Percentiles rank a stretch among this genome's conserved stretches.
These are phyloP conservation scores for Euphrasia arctica DNA, from an alignment of 305 asterid species.

Conservation along the genomic window DNA sequence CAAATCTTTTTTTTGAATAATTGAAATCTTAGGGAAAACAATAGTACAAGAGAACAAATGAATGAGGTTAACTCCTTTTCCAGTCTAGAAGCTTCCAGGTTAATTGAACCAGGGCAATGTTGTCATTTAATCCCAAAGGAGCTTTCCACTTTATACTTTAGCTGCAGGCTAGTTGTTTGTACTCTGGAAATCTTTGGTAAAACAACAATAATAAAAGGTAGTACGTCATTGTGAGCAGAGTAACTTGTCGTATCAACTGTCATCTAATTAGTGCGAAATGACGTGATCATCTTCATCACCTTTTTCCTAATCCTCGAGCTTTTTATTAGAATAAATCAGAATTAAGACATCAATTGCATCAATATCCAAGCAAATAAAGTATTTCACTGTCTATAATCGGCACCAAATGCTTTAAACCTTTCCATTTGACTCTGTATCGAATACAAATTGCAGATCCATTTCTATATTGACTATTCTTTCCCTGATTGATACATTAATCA, in stretches of 20 bases:
- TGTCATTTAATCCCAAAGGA: background rate
- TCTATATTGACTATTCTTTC: background rate
- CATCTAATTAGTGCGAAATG: background rate
- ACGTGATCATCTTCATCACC: background rate
- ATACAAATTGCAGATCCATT: slow-evolving; percentile 19
- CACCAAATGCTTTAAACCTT: slow-evolving; percentile 8
- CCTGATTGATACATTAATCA: background rate
- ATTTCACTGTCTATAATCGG: background rate
- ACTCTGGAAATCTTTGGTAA: background rate
- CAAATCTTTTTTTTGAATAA: too few relatives aligned
- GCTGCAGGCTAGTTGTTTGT: background rate
- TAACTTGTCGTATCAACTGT: background rate
- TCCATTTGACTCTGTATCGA: slow-evolving; percentile 7
- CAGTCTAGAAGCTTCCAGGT: background rate
- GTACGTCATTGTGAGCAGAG: slow-evolving; percentile 14
- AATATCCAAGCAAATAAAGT: background rate
- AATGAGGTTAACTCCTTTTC: background rate
- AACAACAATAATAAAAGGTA: slow-evolving; percentile 1
- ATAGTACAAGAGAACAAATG: background rate
- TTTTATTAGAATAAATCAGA: background rate
- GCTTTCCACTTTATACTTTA: background rate
- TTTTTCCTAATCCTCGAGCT: background rate
- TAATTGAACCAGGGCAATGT: background rate
- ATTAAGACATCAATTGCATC: background rate
- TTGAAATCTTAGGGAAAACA: background rate